phyloP scores from a whole-genome alignment of 805 yeast genomes.

The Ogataea nitratoaversa region DNA sequence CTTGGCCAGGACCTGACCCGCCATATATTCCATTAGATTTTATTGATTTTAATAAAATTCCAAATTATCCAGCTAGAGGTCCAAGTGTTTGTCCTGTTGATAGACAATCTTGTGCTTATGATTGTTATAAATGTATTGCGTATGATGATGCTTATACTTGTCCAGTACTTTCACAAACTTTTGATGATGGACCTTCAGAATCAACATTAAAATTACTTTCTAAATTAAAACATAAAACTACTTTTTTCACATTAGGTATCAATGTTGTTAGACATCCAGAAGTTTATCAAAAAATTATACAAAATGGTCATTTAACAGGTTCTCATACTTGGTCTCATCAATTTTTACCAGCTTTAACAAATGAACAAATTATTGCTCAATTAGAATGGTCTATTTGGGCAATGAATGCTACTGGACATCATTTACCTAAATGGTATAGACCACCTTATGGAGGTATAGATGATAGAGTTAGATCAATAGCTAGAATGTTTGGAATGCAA shows the following conservation, averaged over 20 bases:
- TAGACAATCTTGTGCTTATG: conserved; percentile 70
- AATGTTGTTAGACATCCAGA: conserved; percentile 78
- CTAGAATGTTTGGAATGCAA: conserved; percentile 81
- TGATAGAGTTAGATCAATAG: conserved; percentile 74
- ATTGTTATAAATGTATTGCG: conserved; percentile 74
- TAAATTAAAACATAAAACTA: conserved; percentile 50
- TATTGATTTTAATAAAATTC: conserved; percentile 53
- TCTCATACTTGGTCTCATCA: conserved; percentile 93
- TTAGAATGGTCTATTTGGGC: conserved; percentile 97
- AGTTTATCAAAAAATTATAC: conserved; percentile 51
- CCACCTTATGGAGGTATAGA: conserved; percentile 98
- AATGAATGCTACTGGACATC: conserved; percentile 88
- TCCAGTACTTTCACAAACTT: conserved; percentile 72
- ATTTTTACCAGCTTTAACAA: conserved; percentile 70
- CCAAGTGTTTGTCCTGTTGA: conserved; percentile 57
- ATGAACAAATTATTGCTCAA: conserved; percentile 83
- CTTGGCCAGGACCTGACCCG: conserved; percentile 87
- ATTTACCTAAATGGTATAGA: conserved; percentile 87
- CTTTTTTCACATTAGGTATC: conserved; percentile 83
- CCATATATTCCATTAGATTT: conserved; percentile 82
- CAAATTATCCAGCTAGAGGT: conserved; percentile 42
- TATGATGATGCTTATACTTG: conserved; percentile 77
- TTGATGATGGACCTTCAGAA: conserved; percentile 92
- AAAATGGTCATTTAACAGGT: conserved; percentile 73
- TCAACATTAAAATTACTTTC: conserved; percentile 59